A percentile compares a stretch with the other conserved stretches of the same genome.
Conservation (phyloP, 1,284 basidiomycete species). For the Trichosporon inkin region DNA sequence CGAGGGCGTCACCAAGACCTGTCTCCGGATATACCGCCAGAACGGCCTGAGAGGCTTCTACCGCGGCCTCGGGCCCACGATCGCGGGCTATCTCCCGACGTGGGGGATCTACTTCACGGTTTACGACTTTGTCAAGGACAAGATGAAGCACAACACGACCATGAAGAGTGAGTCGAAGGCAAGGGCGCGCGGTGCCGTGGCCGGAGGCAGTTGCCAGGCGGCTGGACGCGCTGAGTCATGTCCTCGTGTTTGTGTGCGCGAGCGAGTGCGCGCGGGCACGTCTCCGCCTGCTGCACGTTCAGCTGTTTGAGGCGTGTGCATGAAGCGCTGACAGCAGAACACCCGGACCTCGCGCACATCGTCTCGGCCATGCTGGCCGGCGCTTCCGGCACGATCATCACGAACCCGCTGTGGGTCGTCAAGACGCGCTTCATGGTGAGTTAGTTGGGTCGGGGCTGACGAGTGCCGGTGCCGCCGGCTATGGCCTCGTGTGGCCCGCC, state of each 20-base stretch:
- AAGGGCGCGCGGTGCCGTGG: too few relatives aligned
- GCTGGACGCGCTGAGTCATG: too few relatives aligned
- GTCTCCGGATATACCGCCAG: conserved; percentile 65
- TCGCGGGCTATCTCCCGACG: conserved; percentile 89
- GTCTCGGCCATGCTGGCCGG: conserved; percentile 89
- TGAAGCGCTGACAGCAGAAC: conserved; percentile 26
- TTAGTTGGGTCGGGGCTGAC: conserved; percentile 20
- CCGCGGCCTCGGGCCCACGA: conserved; percentile 88
- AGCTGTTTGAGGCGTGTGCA: too few relatives aligned
- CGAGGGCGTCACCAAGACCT: conserved; percentile 70
- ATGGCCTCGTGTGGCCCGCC: neutral
- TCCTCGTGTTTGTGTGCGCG: too few relatives aligned
- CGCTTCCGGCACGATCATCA: conserved; percentile 80
- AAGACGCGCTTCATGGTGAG: conserved; percentile 95
- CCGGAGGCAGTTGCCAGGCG: neutral
- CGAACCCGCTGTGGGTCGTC: conserved; percentile 94
- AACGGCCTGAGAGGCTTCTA: conserved; percentile 83
- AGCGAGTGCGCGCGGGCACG: too few relatives aligned
- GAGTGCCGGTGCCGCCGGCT: neutral
- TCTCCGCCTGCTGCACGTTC: neutral
- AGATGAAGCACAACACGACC: conserved; percentile 57
- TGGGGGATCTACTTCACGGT: conserved; percentile 99
- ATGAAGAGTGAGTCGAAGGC: conserved; percentile 14
- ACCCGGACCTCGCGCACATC: conserved; percentile 58
- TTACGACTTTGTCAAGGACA: conserved; percentile 84